These are phyloP conservation scores for Ilyonectria mors-panacis DNA, from an alignment of 2,329 filamentous ascomycete species.

Conservation along the genomic window DNA sequence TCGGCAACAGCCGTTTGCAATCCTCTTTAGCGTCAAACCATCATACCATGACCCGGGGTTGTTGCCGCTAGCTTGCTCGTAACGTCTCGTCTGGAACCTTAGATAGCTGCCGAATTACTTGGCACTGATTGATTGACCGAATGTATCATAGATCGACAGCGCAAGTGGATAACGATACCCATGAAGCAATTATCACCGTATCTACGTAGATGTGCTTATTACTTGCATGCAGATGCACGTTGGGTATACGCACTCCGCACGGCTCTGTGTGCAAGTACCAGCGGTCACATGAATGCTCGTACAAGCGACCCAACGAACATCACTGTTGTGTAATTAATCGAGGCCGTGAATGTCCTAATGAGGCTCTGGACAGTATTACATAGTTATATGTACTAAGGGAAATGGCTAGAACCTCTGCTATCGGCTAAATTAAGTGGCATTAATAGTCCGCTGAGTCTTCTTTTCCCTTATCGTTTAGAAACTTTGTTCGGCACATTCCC, in stretches of 20 bases:
- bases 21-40: neutral
- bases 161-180: neutral
- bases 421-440: neutral
- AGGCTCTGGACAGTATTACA: no score
- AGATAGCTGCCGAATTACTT: neutral
- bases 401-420: no score
- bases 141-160: neutral
- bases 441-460: neutral
- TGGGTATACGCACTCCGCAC: neutral
- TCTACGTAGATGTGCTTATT: neutral
- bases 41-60: neutral
- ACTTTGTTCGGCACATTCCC: neutral
- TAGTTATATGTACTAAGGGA: no score
- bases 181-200: neutral
- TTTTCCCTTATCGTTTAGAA: neutral
- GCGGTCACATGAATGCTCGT: neutral
- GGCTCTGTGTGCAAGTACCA: neutral
- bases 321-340: neutral
- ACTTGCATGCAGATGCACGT: neutral
- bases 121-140: neutral
- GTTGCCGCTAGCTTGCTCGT: neutral
- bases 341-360: no score
- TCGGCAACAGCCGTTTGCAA: neutral
- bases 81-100: neutral
- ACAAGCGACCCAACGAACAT: neutral